Percentiles rank a stretch among this genome's conserved stretches.
Evolutionary conservation across 176 grass and related monocot species (phyloP).

Genomic region (Oryza australiensis): DNA sequence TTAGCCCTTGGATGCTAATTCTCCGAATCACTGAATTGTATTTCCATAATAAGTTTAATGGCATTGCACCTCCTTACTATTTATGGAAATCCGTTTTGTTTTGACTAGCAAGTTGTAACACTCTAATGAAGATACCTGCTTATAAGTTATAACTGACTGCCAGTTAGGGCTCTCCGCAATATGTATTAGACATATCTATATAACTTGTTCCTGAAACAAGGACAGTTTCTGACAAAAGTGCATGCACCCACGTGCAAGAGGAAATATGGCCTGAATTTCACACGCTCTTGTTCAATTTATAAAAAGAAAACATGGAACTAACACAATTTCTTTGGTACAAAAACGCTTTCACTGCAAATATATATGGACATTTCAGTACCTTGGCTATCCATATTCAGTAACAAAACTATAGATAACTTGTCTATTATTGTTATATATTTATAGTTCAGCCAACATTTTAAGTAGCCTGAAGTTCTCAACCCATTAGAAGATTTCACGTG

Average conservation of each 20-base stretch:
- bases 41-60: slow-evolving; percentile 21
- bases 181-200: neutral
- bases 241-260: neutral
- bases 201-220: neutral
- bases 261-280: neutral
- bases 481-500: neutral
- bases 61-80: neutral
- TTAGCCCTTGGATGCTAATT: slow-evolving; percentile 40
- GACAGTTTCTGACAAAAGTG: slow-evolving; percentile 1
- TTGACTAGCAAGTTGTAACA: neutral
- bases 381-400: neutral
- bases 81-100: slow-evolving; percentile 19
- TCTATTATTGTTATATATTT: slow-evolving; percentile 15
- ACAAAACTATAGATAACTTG: slow-evolving; percentile 11
- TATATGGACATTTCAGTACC: neutral
- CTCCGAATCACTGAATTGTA: neutral
- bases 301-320: neutral
- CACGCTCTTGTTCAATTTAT: neutral
- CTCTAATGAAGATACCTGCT: neutral
- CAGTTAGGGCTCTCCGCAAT: neutral
- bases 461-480: neutral
- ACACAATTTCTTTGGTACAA: neutral
- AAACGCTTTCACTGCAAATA: neutral
- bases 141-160: neutral
- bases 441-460: slow-evolving; percentile 2